Evolutionary conservation across 371 early-diverging fungal species (phyloP).

Genomic region (Apophysomyces variabilis): DNA sequence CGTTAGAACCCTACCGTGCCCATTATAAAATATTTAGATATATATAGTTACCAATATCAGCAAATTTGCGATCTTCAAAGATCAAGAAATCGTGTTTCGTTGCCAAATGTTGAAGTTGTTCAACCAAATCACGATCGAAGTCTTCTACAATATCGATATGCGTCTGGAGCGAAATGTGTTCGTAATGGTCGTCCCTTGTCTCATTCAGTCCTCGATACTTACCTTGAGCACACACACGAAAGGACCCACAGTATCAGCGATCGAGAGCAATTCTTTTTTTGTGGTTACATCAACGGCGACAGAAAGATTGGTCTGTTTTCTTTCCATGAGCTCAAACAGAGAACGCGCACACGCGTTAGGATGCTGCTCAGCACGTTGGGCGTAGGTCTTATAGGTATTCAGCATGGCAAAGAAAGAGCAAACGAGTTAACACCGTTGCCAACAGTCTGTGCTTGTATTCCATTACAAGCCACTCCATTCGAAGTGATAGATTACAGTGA

Average conservation of each 20-base stretch:
- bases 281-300: conserved; percentile 90
- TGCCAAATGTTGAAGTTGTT: conserved; percentile 72
- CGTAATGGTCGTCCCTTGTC: not conserved
- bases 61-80: conserved; percentile 98
- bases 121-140: conserved; percentile 85
- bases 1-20: not conserved
- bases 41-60: conserved; percentile 74
- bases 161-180: conserved; percentile 59
- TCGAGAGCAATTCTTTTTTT: conserved; percentile 81
- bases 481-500: not conserved
- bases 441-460: not conserved
- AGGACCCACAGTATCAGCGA: conserved; percentile 91
- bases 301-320: conserved; percentile 90
- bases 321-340: conserved; percentile 86
- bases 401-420: conserved; percentile 8
- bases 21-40: not conserved
- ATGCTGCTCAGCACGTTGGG: conserved; percentile 58
- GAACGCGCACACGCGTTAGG: conserved; percentile 71
- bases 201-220: conserved; percentile 12
- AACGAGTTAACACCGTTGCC: not conserved
- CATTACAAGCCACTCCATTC: not conserved
- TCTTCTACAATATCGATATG: conserved; percentile 95
- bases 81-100: conserved; percentile 92
- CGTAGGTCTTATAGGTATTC: conserved; percentile 58
- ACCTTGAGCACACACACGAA: conserved; percentile 94